Percentiles rank a stretch among this genome's conserved stretches.
Conservation (phyloP, 106 monocot genomes). For the Dendrobium nobile region DNA sequence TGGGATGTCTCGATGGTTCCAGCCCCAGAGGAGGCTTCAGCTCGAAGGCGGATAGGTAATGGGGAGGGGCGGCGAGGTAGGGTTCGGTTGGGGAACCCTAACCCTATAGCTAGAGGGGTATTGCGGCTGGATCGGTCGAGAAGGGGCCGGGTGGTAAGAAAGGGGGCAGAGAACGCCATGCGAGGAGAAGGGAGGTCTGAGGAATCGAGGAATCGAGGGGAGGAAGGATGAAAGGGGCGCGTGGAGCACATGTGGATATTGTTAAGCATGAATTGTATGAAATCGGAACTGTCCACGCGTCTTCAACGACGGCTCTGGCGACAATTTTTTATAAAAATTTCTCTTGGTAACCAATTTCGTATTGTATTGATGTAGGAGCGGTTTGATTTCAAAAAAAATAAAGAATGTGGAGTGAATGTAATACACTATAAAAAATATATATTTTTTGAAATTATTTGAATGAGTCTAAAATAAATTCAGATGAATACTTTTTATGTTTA, state of each 20-base stretch:
- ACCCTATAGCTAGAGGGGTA: background rate
- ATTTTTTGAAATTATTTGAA: too few species aligned
- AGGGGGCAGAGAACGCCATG: slow-evolving; percentile 1
- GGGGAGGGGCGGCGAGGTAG: background rate
- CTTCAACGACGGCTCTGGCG: too few species aligned
- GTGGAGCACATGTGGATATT: background rate
- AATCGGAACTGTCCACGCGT: background rate
- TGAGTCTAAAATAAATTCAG: too few species aligned
- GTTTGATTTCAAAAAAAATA: too few species aligned
- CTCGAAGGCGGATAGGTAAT: background rate
- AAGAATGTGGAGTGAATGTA: too few species aligned
- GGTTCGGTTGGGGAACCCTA: background rate
- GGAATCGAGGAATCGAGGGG: background rate
- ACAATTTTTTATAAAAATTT: too few species aligned
- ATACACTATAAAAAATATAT: too few species aligned
- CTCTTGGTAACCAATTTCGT: too few species aligned
- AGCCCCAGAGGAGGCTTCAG: background rate
- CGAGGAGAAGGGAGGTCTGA: background rate
- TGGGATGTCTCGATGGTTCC: background rate
- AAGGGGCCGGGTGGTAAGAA: background rate
- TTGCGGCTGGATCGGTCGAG: background rate
- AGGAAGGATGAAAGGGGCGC: background rate
- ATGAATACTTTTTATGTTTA: too few species aligned
- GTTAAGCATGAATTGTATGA: background rate
- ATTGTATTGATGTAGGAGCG: too few species aligned